Conservation (phyloP, 768 basidiomycete genomes). For the Suillus cothurnatus region DNA sequence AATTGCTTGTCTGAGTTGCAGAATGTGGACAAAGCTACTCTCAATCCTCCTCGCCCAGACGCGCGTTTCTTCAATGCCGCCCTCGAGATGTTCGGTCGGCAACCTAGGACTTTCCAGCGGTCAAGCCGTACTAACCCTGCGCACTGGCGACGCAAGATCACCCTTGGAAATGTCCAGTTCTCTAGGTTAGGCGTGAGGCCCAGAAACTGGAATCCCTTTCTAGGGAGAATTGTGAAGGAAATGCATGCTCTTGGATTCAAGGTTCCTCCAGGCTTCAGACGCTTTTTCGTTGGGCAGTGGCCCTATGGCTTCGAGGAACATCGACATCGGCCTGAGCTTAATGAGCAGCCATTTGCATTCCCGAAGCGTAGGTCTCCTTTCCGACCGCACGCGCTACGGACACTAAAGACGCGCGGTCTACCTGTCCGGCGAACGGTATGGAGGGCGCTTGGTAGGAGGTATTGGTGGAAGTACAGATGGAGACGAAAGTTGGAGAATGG, state of each 20-base stretch:
- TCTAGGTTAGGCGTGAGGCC: constrained; percentile 28
- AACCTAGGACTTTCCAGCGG: constrained; percentile 22
- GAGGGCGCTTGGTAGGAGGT: constrained; percentile 21
- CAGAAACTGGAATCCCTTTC: constrained; percentile 33
- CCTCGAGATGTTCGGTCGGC: constrained; percentile 44
- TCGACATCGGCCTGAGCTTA: constrained; percentile 11
- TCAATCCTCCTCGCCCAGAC: constrained; percentile 50
- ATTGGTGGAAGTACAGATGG: constrained; percentile 23
- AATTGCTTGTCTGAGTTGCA: constrained; percentile 23
- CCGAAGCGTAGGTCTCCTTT: constrained; percentile 22
- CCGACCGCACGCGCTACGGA: constrained; percentile 26
- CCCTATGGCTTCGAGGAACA: constrained; percentile 22
- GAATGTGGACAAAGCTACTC: constrained; percentile 26
- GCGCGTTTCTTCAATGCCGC: constrained; percentile 71
- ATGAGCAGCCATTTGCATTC: constrained; percentile 32
- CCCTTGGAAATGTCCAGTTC: constrained; percentile 28
- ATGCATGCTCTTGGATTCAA: constrained; percentile 43
- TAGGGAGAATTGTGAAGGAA: constrained; percentile 40
- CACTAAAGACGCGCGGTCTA: constrained; percentile 36
- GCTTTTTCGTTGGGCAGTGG: constrained; percentile 42
- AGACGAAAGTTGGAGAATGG: constrained; percentile 16
- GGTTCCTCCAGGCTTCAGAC: constrained; percentile 42
- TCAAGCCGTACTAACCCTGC: constrained; percentile 18
- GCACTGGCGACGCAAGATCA: constrained; percentile 34
- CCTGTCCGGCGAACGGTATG: constrained; percentile 31